These are phyloP conservation scores for Davidsoniella eucalypti DNA, from an alignment of 2,329 filamentous ascomycete genomes.

Conservation along the genomic window DNA sequence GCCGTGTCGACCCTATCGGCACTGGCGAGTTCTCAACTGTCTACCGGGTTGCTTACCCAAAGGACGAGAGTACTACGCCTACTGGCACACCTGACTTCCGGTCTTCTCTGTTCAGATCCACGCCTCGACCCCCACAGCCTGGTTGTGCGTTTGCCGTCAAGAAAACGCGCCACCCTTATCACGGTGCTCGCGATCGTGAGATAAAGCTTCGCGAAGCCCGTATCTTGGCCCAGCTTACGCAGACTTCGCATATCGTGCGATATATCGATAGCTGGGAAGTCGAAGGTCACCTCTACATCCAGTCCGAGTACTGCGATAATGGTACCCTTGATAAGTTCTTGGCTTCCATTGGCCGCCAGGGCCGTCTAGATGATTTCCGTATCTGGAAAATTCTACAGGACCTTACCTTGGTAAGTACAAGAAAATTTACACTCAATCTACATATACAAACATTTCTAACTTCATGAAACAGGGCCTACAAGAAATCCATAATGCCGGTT, in stretches of 20 bases:
- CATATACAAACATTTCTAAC: slow-evolving; percentile 2
- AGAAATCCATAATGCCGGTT: slow-evolving; percentile 76
- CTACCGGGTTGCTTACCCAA: slow-evolving; percentile 49
- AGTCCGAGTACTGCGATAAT: slow-evolving; percentile 93
- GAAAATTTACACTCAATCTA: neutral
- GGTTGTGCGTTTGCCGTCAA: slow-evolving; percentile 76
- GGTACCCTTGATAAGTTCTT: slow-evolving; percentile 81
- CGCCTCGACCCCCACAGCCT: slow-evolving; percentile 36
- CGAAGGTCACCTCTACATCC: slow-evolving; percentile 76
- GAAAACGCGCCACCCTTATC: slow-evolving; percentile 69
- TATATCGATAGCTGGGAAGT: slow-evolving; percentile 81
- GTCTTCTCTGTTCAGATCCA: slow-evolving; percentile 26
- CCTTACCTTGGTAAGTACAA: slow-evolving; percentile 51
- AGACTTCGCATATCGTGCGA: slow-evolving; percentile 71
- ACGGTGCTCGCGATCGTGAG: slow-evolving; percentile 64
- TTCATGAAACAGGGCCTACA: slow-evolving; percentile 50
- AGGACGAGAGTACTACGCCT: slow-evolving; percentile 15
- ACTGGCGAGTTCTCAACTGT: slow-evolving; percentile 89
- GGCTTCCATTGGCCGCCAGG: slow-evolving; percentile 63
- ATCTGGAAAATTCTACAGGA: slow-evolving; percentile 98
- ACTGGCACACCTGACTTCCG: slow-evolving; percentile 14
- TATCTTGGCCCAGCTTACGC: slow-evolving; percentile 58
- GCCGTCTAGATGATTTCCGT: slow-evolving; percentile 84
- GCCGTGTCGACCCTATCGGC: slow-evolving; percentile 63
- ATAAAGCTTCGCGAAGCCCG: slow-evolving; percentile 71